phyloP scores from a whole-genome alignment of 129 eudicot species.

The Erigeron canadensis region DNA sequence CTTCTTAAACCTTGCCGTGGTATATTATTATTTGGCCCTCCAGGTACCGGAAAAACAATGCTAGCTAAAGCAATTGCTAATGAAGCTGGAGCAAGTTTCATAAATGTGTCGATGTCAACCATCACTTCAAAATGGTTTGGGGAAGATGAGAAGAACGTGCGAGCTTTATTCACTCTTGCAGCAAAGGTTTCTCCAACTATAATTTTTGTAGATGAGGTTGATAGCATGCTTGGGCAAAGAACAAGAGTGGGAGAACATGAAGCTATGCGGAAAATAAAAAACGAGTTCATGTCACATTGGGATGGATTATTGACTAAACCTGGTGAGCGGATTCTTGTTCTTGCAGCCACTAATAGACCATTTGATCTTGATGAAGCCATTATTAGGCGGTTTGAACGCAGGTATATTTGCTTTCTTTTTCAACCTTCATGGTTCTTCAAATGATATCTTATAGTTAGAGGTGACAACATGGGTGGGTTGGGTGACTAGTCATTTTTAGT shows the following conservation, averaged over 20 bases:
- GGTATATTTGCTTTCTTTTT: slow-evolving; percentile 38
- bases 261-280: slow-evolving; percentile 92
- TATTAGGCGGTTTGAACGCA: slow-evolving; percentile 93
- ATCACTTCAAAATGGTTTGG: slow-evolving; percentile 99
- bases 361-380: slow-evolving; percentile 97
- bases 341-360: slow-evolving; percentile 94
- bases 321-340: slow-evolving; percentile 88
- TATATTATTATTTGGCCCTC: slow-evolving; percentile 81
- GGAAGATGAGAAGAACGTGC: slow-evolving; percentile 91
- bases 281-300: slow-evolving; percentile 97
- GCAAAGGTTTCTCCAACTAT: slow-evolving; percentile 91
- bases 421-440: not conserved
- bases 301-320: slow-evolving; percentile 80
- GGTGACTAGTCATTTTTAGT: not conserved
- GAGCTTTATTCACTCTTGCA: slow-evolving; percentile 91
- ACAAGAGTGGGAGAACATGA: slow-evolving; percentile 97
- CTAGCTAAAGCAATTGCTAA: slow-evolving; percentile 93
- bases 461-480: not conserved
- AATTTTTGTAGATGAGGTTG: slow-evolving; percentile 89
- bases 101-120: slow-evolving; percentile 94
- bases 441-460: not conserved
- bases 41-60: slow-evolving; percentile 97
- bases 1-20: slow-evolving; percentile 96
- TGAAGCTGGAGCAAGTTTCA: slow-evolving; percentile 96
- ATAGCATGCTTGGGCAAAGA: slow-evolving; percentile 94